Base-by-base conservation (phyloP, 345 rosid genomes). In the Raphanus raphanistrum region DNA sequence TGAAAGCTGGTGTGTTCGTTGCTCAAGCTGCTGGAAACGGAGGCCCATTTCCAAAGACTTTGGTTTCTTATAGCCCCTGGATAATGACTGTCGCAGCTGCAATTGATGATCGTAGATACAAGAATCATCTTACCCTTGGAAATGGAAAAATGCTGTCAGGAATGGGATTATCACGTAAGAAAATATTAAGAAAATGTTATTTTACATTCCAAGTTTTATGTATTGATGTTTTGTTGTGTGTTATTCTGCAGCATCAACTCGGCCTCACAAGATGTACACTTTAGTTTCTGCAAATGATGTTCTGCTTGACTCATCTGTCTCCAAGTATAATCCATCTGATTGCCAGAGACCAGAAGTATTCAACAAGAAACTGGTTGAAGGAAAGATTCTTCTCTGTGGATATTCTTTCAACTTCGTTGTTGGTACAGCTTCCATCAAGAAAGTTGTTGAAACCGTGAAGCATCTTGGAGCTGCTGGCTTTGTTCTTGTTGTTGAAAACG, bases 211-310 rank as follows among this genome's bases (percentile, higher is more conserved):
- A 11, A 71, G 52, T 67, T 33, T 3, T 68, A 38, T 36, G n/a
- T 15, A 15, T 63, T 28, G 68, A 74, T 80, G 38, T 43, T 54
- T 26, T 29, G 17, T 28, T 43, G 8, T 32, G 61, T 38, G 9
- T 16, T 58, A 15, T 72, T 60, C 67, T 85, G 90, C 94, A 95
- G 99, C 99, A 77, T 88, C 94, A 48, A 93, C 98, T 8, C 93
- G 75, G 65, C 81, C 82, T 41, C 91, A 90, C 83, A 85, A 43
- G 71, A 84, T 93, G 59, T 91, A 80, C 67, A 87, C 88, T 62
- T 75, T 95, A 90, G 98, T 95, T 81, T 87, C 98, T 68, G 98
- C 99, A 63, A 95, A 95, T 79, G 99, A 95, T 87, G 98, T 90
- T 59, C 83, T 90, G 57, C 80, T 93, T 21, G 98, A 87, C 83